Base-by-base conservation (phyloP, 192 early-diverging fungal genomes). In the Haplosporangium gracile region DNA sequence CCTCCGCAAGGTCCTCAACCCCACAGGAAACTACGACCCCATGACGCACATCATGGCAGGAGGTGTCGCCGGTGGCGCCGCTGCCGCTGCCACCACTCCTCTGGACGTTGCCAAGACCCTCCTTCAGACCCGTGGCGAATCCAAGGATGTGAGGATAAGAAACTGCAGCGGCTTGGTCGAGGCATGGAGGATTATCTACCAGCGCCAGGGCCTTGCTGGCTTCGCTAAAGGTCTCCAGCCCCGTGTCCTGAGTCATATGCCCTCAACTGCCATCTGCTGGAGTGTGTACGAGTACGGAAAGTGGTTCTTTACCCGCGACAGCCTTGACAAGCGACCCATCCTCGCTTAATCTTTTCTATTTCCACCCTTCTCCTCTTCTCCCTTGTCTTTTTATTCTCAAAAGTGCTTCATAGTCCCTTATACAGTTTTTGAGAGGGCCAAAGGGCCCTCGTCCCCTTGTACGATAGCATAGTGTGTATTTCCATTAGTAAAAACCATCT, bases 191-290 rank as follows among this genome's bases (percentile, higher is more conserved):
- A 87, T 99, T 24, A 97, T 99, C 74, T 97, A 95, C 76, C 88
- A 93, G 60, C 88, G 91, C 34, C 88, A 98, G 77, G 97, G 98
- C 4, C 18, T 96, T 3, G 74, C 63, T 1, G 98, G 98, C 3
- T 97, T 98, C 83, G 85, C 94, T 53, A 91, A 95, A 70, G 97
- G 97, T 26, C 83, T 93, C 22, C 88, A 93, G 76, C 96, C 98
- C 16, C 91, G 98, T 60, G 90, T 99, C 29, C 90, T 99, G 55
- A 94, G 96, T 16, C 94, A 99, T 83, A 94, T 98, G 92, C 97
- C 98, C 2, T 93, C 95, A 39, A 97, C 97, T 0, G 97, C 97
- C 43, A 96, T 99, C 73, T 95, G 94, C 85, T 99, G 98, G 98
- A 97, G 95, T 72, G 97, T 97, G 1, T 96, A 96, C 88, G 95